Evolutionary conservation across 2,329 filamentous ascomycete species (phyloP).

Genomic region (Verticillium nubilum): DNA sequence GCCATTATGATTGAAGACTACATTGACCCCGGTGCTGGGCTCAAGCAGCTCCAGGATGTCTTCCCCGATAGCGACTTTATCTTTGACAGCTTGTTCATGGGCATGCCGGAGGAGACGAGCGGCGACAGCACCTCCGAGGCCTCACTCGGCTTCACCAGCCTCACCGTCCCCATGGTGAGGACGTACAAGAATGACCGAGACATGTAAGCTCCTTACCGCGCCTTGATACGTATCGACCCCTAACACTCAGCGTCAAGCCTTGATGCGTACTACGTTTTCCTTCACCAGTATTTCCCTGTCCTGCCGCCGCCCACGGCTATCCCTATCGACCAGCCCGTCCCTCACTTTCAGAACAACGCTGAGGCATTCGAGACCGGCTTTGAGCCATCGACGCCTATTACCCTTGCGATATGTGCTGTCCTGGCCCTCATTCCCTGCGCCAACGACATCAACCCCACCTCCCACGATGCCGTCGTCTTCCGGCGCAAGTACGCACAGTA

Average conservation of each 20-base stretch:
- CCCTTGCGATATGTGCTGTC: conserved; percentile 41
- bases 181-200: conserved; percentile 34
- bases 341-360: conserved; percentile 28
- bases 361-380: conserved; percentile 25
- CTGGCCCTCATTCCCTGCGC: conserved; percentile 41
- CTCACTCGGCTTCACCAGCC: conserved; percentile 7
- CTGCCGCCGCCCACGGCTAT: conserved; percentile 33
- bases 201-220: conserved; percentile 33
- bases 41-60: conserved; percentile 38
- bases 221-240: not conserved
- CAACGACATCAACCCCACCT: conserved; percentile 27
- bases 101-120: conserved; percentile 9
- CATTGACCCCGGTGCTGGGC: conserved; percentile 41
- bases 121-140: conserved; percentile 10
- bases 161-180: conserved; percentile 27
- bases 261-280: conserved; percentile 46
- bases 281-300: conserved; percentile 45
- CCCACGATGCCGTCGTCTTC: conserved; percentile 33
- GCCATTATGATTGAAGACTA: conserved; percentile 30
- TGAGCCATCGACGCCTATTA: conserved; percentile 36
- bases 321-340: conserved; percentile 25
- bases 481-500: conserved; percentile 42
- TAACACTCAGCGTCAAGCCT: conserved; percentile 17
- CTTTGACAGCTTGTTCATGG: conserved; percentile 36
- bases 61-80: conserved; percentile 42